phyloP scores from a whole-genome alignment of 78 protist species.

The Dictyostelium discoideum region dicty_2.7 NC_007089.4:2886501-2887000 shows the following conservation, averaged over 20 bases:
- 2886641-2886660: not conserved
- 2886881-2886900: not conserved
- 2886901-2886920: not conserved
- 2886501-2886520: not conserved
- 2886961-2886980: not conserved
- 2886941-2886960: not conserved
- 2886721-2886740: not conserved
- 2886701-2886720: too few species aligned
- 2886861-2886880: constrained; percentile 17
- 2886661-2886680: too few species aligned
- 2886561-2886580: too few species aligned
- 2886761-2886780: not conserved
- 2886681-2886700: too few species aligned
- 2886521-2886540: not conserved
- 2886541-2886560: too few species aligned
- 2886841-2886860: constrained; percentile 14
- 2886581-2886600: too few species aligned
- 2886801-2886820: not conserved
- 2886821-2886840: not conserved
- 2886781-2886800: too few species aligned
- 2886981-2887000: not conserved
- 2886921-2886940: not conserved
- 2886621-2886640: too few species aligned
- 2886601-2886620: too few species aligned
- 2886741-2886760: not conserved